Percentiles rank a stretch among this genome's conserved stretches.
Conservation (phyloP, 768 basidiomycete species). For the Hemileccinum impolitum region DNA sequence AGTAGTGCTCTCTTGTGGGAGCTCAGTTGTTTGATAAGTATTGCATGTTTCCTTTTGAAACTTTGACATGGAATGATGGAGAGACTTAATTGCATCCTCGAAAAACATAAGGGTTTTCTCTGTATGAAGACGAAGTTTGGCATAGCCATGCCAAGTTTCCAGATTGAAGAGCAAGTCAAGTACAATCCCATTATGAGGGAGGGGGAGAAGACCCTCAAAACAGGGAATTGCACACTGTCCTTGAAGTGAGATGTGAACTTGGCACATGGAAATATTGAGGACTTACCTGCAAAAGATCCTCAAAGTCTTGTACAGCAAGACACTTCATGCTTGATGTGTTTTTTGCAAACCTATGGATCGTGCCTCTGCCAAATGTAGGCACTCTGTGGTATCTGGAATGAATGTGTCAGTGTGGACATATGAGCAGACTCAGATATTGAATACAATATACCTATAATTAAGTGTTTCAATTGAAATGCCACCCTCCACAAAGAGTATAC, state of each 20-base stretch:
- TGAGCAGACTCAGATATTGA: too few species aligned
- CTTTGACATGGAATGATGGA: constrained; percentile 17
- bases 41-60: constrained; percentile 23
- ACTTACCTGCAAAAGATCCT: neutral
- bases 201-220: constrained; percentile 1
- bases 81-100: neutral
- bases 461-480: neutral
- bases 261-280: too few species aligned
- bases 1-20: constrained; percentile 6
- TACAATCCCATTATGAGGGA: constrained; percentile 7
- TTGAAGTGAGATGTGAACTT: neutral
- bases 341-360: neutral
- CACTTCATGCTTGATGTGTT: neutral
- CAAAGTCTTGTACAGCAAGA: neutral
- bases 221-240: neutral
- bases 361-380: neutral
- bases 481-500: neutral
- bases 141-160: constrained; percentile 17
- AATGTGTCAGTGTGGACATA: neutral
- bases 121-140: constrained; percentile 18
- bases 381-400: neutral
- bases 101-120: constrained; percentile 10
- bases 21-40: constrained; percentile 20
- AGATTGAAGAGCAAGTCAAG: constrained; percentile 15
- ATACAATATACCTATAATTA: neutral